These are phyloP conservation scores for Obelidium mucronatum DNA, from an alignment of 192 early-diverging fungal genomes.

Conservation along the genomic window DNA sequence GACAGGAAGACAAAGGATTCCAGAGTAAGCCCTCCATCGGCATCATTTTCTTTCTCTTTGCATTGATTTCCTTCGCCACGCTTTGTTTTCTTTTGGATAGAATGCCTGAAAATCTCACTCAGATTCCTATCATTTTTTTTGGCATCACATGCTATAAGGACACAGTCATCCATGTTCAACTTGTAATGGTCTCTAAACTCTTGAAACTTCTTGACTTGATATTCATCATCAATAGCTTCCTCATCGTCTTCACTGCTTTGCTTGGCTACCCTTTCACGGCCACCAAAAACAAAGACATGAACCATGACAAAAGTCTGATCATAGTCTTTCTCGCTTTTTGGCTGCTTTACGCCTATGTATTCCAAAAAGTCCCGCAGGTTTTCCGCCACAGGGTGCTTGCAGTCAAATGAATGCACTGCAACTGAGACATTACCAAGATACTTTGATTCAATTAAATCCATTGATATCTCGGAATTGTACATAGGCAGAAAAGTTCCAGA, in stretches of 20 bases:
- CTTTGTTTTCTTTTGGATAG: background rate
- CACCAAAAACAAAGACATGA: slow-evolving; percentile 13
- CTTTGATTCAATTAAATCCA: too few relatives aligned
- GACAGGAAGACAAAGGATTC: background rate
- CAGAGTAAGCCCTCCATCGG: background rate
- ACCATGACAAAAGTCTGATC: background rate
- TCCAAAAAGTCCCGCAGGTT: background rate
- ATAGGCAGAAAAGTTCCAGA: too few relatives aligned
- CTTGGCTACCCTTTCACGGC: too few relatives aligned
- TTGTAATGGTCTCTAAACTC: background rate
- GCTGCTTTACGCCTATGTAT: background rate
- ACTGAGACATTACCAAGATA: background rate
- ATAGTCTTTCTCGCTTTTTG: background rate
- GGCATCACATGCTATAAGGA: background rate
- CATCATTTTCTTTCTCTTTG: background rate
- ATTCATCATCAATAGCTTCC: background rate
- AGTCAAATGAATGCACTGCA: background rate
- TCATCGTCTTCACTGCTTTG: background rate
- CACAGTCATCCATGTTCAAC: background rate
- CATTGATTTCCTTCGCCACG: too few relatives aligned
- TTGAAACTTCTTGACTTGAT: background rate
- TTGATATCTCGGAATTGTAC: too few relatives aligned
- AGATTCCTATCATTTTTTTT: background rate
- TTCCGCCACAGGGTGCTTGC: background rate
- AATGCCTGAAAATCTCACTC: background rate